phyloP scores from a whole-genome alignment of 2,329 filamentous ascomycete species.

The Ophiocordyceps unilateralis region DNA sequence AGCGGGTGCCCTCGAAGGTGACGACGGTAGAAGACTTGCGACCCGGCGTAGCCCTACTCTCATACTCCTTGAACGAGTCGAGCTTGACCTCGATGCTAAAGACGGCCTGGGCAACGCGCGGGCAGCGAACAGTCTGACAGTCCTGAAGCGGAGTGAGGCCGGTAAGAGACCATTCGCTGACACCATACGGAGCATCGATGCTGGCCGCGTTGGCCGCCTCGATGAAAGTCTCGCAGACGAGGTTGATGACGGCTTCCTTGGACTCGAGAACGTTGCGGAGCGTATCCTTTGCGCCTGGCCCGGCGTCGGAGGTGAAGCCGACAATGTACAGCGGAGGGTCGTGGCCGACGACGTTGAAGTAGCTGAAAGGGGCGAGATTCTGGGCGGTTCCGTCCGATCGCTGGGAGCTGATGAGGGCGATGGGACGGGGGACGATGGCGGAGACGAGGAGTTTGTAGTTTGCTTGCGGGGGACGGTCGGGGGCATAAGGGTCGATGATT shows the following conservation, averaged over 20 bases:
- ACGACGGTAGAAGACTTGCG: slow-evolving; percentile 60
- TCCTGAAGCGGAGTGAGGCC: slow-evolving; percentile 55
- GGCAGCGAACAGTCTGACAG: slow-evolving; percentile 47
- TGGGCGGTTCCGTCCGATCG: slow-evolving; percentile 38
- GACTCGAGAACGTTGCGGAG: slow-evolving; percentile 36
- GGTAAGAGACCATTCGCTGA: slow-evolving; percentile 62
- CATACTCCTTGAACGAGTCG: slow-evolving; percentile 59
- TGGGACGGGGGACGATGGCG: slow-evolving; percentile 65
- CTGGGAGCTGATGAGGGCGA: slow-evolving; percentile 44
- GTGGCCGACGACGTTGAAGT: slow-evolving; percentile 68
- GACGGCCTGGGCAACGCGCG: slow-evolving; percentile 66
- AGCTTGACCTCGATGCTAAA: slow-evolving; percentile 71
- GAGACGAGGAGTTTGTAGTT: slow-evolving; percentile 93
- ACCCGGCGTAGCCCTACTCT: slow-evolving; percentile 51
- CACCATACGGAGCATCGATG: slow-evolving; percentile 61
- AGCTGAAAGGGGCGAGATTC: slow-evolving; percentile 79
- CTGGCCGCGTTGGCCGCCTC: slow-evolving; percentile 76
- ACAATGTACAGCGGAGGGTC: slow-evolving; percentile 72
- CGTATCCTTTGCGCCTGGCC: slow-evolving; percentile 55
- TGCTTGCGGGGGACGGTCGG: slow-evolving; percentile 45
- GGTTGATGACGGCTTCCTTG: slow-evolving; percentile 66
- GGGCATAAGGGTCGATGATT: slow-evolving; percentile 63
- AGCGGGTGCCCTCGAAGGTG: slow-evolving; percentile 67
- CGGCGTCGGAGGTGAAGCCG: slow-evolving; percentile 23
- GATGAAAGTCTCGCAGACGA: slow-evolving; percentile 68